Evolutionary conservation across 1,284 basidiomycete genomes (phyloP).

Genomic region (Sanghuangporus sanghuang): DNA sequence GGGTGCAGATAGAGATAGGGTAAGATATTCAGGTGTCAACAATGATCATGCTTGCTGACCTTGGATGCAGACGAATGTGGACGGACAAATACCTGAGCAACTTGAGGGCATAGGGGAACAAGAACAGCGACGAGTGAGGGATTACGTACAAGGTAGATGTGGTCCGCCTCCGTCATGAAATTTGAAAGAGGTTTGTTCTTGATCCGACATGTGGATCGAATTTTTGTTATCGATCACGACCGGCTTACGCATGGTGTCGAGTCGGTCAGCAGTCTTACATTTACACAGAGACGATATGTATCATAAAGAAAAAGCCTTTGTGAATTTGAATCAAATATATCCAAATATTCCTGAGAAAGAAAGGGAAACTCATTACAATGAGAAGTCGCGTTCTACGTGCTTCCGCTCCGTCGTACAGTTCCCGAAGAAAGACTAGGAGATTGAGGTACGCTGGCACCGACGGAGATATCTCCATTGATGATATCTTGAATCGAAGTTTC

Average conservation of each 20-base stretch:
- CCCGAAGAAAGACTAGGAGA: conserved; percentile 39
- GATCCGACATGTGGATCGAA: neutral
- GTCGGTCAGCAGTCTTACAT: too few relatives aligned
- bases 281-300: neutral
- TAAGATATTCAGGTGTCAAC: conserved; percentile 35
- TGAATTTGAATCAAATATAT: neutral
- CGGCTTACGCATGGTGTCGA: too few relatives aligned
- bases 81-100: conserved; percentile 80
- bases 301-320: neutral
- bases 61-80: conserved; percentile 61
- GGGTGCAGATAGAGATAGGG: conserved; percentile 84
- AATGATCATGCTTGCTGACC: neutral
- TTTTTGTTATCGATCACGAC: too few relatives aligned
- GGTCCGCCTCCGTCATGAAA: conserved; percentile 39
- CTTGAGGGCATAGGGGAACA: conserved; percentile 82
- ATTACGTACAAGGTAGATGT: conserved; percentile 70
- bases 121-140: conserved; percentile 73
- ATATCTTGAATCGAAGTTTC: conserved; percentile 81
- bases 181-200: neutral
- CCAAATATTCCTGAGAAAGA: neutral
- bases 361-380: neutral
- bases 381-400: neutral
- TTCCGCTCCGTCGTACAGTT: conserved; percentile 14
- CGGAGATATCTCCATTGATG: conserved; percentile 57
- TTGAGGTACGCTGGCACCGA: conserved; percentile 38